Evolutionary conservation across 169 alveolate species (phyloP), one percentile per base, ranked within the genome.

Genomic region (Plasmodium coatneyi): DNA sequence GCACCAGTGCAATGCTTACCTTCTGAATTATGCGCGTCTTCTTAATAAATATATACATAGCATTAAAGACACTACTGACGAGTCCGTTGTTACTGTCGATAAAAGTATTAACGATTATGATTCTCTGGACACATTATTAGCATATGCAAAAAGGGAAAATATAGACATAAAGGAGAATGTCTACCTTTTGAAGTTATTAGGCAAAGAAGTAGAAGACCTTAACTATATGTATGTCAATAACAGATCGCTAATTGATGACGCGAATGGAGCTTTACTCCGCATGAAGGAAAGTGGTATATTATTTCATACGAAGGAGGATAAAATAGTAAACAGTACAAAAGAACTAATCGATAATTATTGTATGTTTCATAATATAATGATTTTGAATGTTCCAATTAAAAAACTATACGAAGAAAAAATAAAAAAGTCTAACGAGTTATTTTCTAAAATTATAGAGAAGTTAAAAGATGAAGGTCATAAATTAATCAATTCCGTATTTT

Each of bases 341-440:
- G 70, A 78, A 16, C 5, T 78, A 78, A n/a, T 43, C 0, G 28
- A 78, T 25, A 78, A 78, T 34, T 78, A 78, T 39, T 28, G 66
- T 39, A 71, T 39, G 41, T 78, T 78, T 9, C 83, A 36, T 39
- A 70, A 78, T 78, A 12, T 78, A 5, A 78, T 78, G 52, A 78
- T 78, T 43, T 78, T 78, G 83, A 78, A 78, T 43, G 4, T 39
- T 78, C 83, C 83, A 78, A 78, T 78, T 78, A 78, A 78, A 28
- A 43, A 78, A 39, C 1, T 78, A 10, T 78, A 78, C 49, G 83
- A 78, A 78, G 83, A 78, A 25, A 78, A 36, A 14, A 78, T 78
- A 78, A 36, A 78, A 36, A 3, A 2, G 28, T 78, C 83, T 78
- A 78, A 78, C 12, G 60, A 78, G 10, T 39, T 78, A 78, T 34